Conservation (phyloP, 2,329 filamentous ascomycete species). For the Fusarium sacchari region DNA sequence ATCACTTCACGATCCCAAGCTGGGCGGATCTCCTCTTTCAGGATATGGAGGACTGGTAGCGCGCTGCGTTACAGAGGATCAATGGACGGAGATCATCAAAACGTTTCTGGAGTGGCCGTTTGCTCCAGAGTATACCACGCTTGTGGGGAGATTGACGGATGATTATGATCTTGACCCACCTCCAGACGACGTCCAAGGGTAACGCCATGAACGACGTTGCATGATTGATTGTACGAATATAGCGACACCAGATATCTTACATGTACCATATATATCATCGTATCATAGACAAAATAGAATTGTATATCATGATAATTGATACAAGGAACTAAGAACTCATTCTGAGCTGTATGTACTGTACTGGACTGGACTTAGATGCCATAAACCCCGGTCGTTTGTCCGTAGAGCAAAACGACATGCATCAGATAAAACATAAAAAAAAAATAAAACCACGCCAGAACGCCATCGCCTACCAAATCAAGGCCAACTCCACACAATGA, state of each 20-base stretch:
- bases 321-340: constrained; percentile 24
- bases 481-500: constrained; percentile 33
- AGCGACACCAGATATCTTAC: neutral
- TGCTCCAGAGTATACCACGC: constrained; percentile 58
- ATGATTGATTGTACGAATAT: neutral
- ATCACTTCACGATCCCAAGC: constrained; percentile 57
- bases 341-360: constrained; percentile 34
- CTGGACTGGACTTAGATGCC: constrained; percentile 7
- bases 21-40: constrained; percentile 57
- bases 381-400: constrained; percentile 20
- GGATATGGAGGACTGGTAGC: constrained; percentile 56
- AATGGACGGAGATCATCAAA: constrained; percentile 67
- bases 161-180: constrained; percentile 33
- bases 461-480: constrained; percentile 35
- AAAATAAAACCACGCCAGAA: constrained; percentile 23
- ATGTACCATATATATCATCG: constrained; percentile 6
- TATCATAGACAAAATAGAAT: neutral
- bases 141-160: constrained; percentile 57
- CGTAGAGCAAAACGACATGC: constrained; percentile 23
- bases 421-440: constrained; percentile 1
- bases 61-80: constrained; percentile 61
- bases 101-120: constrained; percentile 76
- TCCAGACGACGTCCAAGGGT: constrained; percentile 38
- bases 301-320: constrained; percentile 16
- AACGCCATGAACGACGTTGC: constrained; percentile 14